These are phyloP conservation scores for Yamadazyma sp. DNA, from an alignment of 1,139 yeast genomes.

Conservation along the genomic window DNA sequence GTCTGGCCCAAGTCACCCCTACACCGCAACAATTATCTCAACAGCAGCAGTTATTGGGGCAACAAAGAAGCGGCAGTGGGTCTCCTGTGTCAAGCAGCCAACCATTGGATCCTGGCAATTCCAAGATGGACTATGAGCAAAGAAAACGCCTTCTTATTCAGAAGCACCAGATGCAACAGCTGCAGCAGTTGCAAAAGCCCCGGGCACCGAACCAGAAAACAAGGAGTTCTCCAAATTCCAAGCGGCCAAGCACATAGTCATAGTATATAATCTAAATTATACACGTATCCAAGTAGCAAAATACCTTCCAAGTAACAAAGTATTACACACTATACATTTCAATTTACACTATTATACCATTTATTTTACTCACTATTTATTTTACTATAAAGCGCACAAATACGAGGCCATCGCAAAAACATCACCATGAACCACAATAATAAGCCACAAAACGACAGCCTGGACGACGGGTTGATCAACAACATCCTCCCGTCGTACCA, in stretches of 20 bases:
- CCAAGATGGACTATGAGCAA: slow-evolving; percentile 30
- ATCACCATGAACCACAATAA: neutral
- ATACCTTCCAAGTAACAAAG: neutral
- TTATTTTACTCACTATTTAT: neutral
- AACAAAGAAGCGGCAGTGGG: slow-evolving; percentile 14
- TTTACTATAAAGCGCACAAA: no score
- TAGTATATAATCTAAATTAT: no score
- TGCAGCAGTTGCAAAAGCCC: neutral
- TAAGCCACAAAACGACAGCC: no score
- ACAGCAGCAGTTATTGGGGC: slow-evolving; percentile 12
- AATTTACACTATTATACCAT: no score
- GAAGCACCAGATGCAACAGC: slow-evolving; percentile 21
- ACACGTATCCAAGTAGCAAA: no score
- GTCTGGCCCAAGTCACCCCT: slow-evolving; percentile 11
- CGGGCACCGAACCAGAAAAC: neutral
- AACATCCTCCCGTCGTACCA: slow-evolving; percentile 48
- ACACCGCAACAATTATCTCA: slow-evolving; percentile 8
- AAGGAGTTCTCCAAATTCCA: neutral
- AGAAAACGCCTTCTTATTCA: slow-evolving; percentile 28
- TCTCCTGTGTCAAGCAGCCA: slow-evolving; percentile 18
- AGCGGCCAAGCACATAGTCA: neutral
- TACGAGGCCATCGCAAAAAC: no score
- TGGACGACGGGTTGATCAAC: slow-evolving; percentile 33
- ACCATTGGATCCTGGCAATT: slow-evolving; percentile 20
- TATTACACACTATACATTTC: neutral